phyloP scores from a whole-genome alignment of 129 eudicot genomes.

The Saposhnikovia divaricata region DNA sequence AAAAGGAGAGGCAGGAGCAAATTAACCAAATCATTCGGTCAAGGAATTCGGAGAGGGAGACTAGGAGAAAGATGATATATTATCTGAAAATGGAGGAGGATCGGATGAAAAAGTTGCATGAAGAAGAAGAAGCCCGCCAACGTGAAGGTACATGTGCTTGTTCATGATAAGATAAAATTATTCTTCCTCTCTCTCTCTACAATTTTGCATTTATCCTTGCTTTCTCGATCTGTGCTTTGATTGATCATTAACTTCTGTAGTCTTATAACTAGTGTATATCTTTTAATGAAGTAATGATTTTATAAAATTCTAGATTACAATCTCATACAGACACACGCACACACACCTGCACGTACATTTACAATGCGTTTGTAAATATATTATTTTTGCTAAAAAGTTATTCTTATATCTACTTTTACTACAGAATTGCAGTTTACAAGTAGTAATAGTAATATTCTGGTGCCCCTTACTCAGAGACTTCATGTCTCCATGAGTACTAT shows the following conservation, averaged over 20 bases:
- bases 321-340: background rate
- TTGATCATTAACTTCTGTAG: background rate
- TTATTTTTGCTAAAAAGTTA: background rate
- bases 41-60: constrained; percentile 53
- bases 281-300: background rate
- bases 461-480: background rate
- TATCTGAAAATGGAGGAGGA: constrained; percentile 60
- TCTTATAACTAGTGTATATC: background rate
- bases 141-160: constrained; percentile 49
- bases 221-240: background rate
- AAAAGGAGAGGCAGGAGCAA: constrained; percentile 50
- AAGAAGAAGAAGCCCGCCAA: constrained; percentile 80
- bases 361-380: background rate
- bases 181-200: background rate
- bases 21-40: constrained; percentile 36
- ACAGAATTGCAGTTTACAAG: background rate
- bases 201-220: background rate
- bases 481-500: background rate
- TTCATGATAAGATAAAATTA: background rate
- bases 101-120: constrained; percentile 43
- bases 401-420: background rate
- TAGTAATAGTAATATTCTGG: background rate
- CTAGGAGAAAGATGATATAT: constrained; percentile 59
- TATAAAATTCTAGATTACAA: background rate
- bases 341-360: background rate